Conservation (phyloP, 1,284 basidiomycete genomes). For the Agroathelia rolfsii region DNA sequence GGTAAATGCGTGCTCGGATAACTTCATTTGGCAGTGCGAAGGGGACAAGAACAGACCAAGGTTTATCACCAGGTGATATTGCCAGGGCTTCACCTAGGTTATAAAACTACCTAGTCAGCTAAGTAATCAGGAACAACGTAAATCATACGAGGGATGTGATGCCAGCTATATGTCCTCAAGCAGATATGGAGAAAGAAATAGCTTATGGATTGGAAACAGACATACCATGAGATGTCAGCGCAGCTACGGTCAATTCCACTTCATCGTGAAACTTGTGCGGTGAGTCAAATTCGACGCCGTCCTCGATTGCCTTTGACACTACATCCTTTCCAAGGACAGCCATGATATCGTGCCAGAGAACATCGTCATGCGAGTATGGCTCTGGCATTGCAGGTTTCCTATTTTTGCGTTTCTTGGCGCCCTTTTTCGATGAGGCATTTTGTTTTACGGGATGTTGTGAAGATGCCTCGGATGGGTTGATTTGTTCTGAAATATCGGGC, state of each 20-base stretch:
- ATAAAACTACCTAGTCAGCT: constrained; percentile 3
- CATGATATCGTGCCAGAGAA: constrained; percentile 63
- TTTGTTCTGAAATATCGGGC: no score
- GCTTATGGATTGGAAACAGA: constrained; percentile 9
- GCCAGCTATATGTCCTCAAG: neutral
- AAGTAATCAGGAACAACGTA: constrained; percentile 5
- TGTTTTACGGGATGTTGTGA: no score
- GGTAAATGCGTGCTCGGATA: constrained; percentile 63
- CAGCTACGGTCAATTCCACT: constrained; percentile 56
- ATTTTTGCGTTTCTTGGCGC: constrained; percentile 13
- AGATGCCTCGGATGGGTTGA: no score
- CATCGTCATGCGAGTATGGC: constrained; percentile 63
- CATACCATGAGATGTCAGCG: constrained; percentile 58
- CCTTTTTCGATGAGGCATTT: no score
- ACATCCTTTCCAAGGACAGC: constrained; percentile 55
- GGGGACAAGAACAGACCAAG: constrained; percentile 78
- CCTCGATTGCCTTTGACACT: constrained; percentile 39
- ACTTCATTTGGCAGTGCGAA: constrained; percentile 78
- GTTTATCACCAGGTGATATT: constrained; percentile 32
- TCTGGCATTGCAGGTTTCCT: constrained; percentile 45
- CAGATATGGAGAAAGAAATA: constrained; percentile 10
- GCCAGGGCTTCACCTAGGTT: constrained; percentile 52
- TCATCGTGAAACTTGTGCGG: constrained; percentile 55
- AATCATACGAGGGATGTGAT: constrained; percentile 1
- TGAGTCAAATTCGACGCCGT: constrained; percentile 42